Conservation (phyloP, 1,284 basidiomycete species). For the Cryptococcus hybrid region DNA sequence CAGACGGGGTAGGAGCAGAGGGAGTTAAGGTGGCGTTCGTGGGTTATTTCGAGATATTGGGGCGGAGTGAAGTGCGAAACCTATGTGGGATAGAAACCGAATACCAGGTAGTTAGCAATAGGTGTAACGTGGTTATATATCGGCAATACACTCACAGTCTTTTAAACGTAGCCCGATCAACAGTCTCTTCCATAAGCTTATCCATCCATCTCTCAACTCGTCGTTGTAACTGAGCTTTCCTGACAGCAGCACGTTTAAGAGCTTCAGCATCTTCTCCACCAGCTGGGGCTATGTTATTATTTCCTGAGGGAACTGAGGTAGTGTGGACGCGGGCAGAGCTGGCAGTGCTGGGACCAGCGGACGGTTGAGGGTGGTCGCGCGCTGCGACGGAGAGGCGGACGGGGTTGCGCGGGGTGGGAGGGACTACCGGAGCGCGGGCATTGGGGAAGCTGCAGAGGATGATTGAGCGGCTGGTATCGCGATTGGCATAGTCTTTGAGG, state of each 20-base stretch:
- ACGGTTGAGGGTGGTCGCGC: not conserved
- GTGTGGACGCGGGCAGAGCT: not conserved
- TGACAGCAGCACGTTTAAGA: constrained; percentile 3
- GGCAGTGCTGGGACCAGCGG: not conserved
- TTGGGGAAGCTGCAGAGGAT: not conserved
- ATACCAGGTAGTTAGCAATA: too few relatives aligned
- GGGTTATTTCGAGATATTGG: constrained; percentile 33
- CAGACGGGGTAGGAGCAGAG: constrained; percentile 41
- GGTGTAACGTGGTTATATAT: not conserved
- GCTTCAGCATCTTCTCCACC: constrained; percentile 3
- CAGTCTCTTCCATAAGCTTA: constrained; percentile 27
- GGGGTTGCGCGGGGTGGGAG: not conserved
- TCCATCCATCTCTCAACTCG: constrained; percentile 30
- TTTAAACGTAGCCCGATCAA: constrained; percentile 21
- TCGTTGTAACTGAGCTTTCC: constrained; percentile 12
- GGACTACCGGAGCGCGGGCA: not conserved
- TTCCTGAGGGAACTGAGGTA: too few relatives aligned
- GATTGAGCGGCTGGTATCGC: not conserved
- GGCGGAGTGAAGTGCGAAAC: constrained; percentile 16
- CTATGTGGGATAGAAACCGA: not conserved
- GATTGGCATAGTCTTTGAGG: not conserved
- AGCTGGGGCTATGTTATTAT: not conserved
- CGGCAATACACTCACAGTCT: constrained; percentile 18
- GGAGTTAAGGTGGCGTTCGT: constrained; percentile 41
- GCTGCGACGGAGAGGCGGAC: not conserved